Conservation (phyloP, 441 rosid genomes). For the Manihot esculenta region DNA sequence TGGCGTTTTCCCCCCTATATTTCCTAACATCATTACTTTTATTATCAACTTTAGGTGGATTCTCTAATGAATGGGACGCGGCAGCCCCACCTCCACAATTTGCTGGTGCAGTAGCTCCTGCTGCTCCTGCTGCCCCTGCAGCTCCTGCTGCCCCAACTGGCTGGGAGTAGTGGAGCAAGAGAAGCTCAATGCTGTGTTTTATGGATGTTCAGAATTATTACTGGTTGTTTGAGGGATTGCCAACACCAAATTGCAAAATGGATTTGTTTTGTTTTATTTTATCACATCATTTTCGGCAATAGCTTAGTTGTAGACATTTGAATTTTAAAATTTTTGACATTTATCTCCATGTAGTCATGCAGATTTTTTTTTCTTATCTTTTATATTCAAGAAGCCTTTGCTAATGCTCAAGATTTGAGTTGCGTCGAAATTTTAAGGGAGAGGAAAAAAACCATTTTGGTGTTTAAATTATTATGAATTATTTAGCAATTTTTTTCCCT, state of each 20-base stretch:
- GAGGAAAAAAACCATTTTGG: too few relatives aligned
- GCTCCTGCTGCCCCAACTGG: not conserved
- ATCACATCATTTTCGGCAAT: not conserved
- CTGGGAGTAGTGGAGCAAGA: not conserved
- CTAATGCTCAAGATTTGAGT: too few relatives aligned
- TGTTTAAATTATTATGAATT: too few relatives aligned
- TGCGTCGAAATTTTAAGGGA: too few relatives aligned
- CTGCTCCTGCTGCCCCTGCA: not conserved
- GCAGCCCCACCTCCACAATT: not conserved
- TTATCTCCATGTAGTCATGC: not conserved
- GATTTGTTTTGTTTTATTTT: not conserved
- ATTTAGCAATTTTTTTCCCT: too few relatives aligned
- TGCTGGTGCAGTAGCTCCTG: not conserved
- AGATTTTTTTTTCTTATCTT: too few relatives aligned
- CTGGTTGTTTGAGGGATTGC: slow-evolving; percentile 5
- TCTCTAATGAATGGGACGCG: slow-evolving; percentile 1
- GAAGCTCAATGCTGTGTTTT: not conserved
- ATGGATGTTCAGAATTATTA: slow-evolving; percentile 5
- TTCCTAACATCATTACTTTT: not conserved
- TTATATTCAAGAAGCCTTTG: too few relatives aligned
- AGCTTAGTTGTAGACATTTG: slow-evolving; percentile 1
- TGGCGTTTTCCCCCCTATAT: too few relatives aligned
- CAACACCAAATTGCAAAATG: not conserved
- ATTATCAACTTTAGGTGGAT: not conserved
- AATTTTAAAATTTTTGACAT: not conserved